Conservation (phyloP, 148 eudicot genomes). For the Linanthus parryae region DNA sequence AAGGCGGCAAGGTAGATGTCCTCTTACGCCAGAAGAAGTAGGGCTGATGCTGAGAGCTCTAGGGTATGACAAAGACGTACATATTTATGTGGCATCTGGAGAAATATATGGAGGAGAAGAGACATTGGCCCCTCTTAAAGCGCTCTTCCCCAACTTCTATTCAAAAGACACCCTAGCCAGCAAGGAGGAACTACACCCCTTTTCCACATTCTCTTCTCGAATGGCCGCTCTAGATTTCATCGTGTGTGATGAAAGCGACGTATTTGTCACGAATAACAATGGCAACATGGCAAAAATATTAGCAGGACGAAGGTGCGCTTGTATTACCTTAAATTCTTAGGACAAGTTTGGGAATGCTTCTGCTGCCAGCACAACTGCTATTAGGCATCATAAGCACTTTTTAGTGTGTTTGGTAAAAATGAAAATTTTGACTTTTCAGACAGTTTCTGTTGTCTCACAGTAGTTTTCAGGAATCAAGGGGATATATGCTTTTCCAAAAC, state of each 20-base stretch:
- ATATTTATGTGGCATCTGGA: slow-evolving; percentile 95
- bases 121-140: slow-evolving; percentile 79
- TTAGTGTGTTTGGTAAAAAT: too few relatives aligned
- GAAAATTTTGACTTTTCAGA: too few relatives aligned
- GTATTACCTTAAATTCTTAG: background rate
- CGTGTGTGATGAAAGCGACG: slow-evolving; percentile 97
- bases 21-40: slow-evolving; percentile 96
- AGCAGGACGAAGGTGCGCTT: slow-evolving; percentile 85
- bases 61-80: slow-evolving; percentile 74
- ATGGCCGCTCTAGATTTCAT: slow-evolving; percentile 98
- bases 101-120: slow-evolving; percentile 91
- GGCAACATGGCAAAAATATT: slow-evolving; percentile 97
- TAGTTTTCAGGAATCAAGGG: too few relatives aligned
- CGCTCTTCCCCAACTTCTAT: slow-evolving; percentile 85
- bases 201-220: slow-evolving; percentile 82
- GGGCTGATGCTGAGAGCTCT: slow-evolving; percentile 95
- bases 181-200: slow-evolving; percentile 69
- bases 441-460: too few relatives aligned
- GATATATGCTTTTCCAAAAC: too few relatives aligned
- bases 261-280: slow-evolving; percentile 94
- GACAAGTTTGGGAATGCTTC: too few relatives aligned
- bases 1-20: slow-evolving; percentile 95
- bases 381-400: too few relatives aligned
- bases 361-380: too few relatives aligned
- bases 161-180: slow-evolving; percentile 88